Conservation (phyloP, 2,329 filamentous ascomycete species). For the Chaetomiaceae sp. region DNA sequence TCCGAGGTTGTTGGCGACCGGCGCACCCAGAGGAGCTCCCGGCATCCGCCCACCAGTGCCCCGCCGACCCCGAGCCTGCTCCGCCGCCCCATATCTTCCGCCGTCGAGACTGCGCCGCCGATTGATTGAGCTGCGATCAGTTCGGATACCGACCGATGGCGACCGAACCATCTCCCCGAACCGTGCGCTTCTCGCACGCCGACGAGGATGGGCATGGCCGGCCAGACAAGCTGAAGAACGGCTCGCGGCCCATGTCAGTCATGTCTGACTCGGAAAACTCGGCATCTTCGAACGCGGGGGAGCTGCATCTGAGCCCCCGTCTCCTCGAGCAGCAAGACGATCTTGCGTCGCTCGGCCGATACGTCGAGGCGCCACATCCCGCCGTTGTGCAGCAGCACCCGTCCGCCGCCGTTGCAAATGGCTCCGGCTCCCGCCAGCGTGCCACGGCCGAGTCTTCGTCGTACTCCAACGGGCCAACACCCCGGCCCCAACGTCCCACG, state of each 20-base stretch:
- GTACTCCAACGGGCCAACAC: slow-evolving; percentile 30
- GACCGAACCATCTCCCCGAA: slow-evolving; percentile 50
- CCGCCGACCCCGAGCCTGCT: neutral
- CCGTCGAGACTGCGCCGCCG: neutral
- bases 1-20: slow-evolving; percentile 1
- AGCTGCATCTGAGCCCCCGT: slow-evolving; percentile 43
- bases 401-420: slow-evolving; percentile 40
- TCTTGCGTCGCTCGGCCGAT: slow-evolving; percentile 41
- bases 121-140: neutral
- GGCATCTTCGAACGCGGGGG: slow-evolving; percentile 38
- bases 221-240: slow-evolving; percentile 40
- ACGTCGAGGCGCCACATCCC: slow-evolving; percentile 40
- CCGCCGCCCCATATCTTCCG: neutral
- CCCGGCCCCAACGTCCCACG: slow-evolving; percentile 60
- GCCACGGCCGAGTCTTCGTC: slow-evolving; percentile 27
- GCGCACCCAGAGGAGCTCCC: neutral
- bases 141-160: slow-evolving; percentile 31
- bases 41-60: neutral
- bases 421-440: slow-evolving; percentile 40
- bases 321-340: slow-evolving; percentile 47
- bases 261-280: slow-evolving; percentile 47
- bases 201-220: slow-evolving; percentile 41
- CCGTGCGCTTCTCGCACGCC: slow-evolving; percentile 52
- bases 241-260: slow-evolving; percentile 33
- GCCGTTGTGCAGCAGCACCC: slow-evolving; percentile 37